A percentile compares a stretch with the other conserved stretches of the same genome.
Conservation (phyloP, 1,284 basidiomycete genomes). For the Cutaneotrichosporon cavernicola region DNA sequence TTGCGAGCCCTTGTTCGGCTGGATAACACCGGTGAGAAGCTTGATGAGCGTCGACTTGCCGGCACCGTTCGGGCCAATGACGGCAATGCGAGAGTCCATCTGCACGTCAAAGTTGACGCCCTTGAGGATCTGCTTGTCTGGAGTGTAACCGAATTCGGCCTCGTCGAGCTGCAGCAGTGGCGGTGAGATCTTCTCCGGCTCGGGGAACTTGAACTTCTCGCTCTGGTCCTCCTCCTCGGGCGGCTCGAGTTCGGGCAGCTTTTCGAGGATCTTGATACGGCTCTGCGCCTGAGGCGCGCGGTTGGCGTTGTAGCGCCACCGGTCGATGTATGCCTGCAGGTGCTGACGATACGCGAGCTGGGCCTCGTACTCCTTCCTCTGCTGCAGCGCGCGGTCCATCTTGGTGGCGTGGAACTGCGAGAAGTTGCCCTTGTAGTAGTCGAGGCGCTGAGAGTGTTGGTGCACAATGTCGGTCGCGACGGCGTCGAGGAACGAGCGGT, state of each 20-base stretch:
- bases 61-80: slow-evolving; percentile 71
- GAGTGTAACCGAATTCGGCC: slow-evolving; percentile 85
- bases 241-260: slow-evolving; percentile 89
- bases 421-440: slow-evolving; percentile 90
- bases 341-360: slow-evolving; percentile 94
- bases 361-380: slow-evolving; percentile 91
- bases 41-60: slow-evolving; percentile 69
- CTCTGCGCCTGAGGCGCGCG: slow-evolving; percentile 90
- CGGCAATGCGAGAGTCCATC: slow-evolving; percentile 82
- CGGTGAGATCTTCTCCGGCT: slow-evolving; percentile 92
- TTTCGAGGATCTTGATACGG: slow-evolving; percentile 98
- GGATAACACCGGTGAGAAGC: slow-evolving; percentile 84
- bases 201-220: slow-evolving; percentile 90
- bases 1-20: slow-evolving; percentile 75
- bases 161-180: slow-evolving; percentile 93
- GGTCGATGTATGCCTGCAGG: slow-evolving; percentile 91
- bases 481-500: slow-evolving; percentile 95
- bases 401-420: slow-evolving; percentile 99
- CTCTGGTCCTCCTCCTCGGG: slow-evolving; percentile 83
- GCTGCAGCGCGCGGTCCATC: slow-evolving; percentile 85
- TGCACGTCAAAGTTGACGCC: slow-evolving; percentile 86
- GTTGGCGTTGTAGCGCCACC: slow-evolving; percentile 94
- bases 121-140: slow-evolving; percentile 76
- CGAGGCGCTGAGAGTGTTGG: slow-evolving; percentile 89
- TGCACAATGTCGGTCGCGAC: slow-evolving; percentile 96